Evolutionary conservation across 192 early-diverging fungal species (phyloP).

Genomic region (Backusella luteola): DNA sequence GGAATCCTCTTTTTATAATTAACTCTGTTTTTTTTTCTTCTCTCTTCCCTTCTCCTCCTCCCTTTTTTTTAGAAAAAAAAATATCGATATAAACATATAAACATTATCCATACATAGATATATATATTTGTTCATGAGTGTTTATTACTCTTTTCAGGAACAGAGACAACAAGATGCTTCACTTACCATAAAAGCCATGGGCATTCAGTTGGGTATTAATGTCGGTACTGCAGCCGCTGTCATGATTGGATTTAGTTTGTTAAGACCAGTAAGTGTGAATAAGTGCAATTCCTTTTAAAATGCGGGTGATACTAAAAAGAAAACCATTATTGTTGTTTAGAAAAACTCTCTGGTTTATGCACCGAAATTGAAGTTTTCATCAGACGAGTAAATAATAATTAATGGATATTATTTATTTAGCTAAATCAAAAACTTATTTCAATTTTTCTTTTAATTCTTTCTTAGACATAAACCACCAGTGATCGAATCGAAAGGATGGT

Average conservation of each 20-base stretch:
- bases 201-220: conserved; percentile 61
- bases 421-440: background rate
- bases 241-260: conserved; percentile 51
- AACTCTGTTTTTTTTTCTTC: background rate
- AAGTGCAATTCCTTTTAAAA: conserved; percentile 18
- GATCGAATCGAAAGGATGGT: conserved; percentile 51
- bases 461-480: conserved; percentile 56
- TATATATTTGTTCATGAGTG: conserved; percentile 1
- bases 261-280: conserved; percentile 57
- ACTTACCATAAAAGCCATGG: conserved; percentile 50
- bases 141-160: conserved; percentile 25
- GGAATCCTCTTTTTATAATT: background rate
- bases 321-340: conserved; percentile 5
- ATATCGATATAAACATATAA: background rate
- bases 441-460: background rate
- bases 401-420: background rate
- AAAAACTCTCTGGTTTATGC: conserved; percentile 44
- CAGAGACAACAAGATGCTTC: conserved; percentile 32
- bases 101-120: background rate
- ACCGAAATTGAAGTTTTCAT: conserved; percentile 39
- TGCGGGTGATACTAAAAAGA: background rate
- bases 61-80: background rate
- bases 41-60: background rate
- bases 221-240: conserved; percentile 53
- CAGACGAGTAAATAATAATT: conserved; percentile 26